phyloP scores from a whole-genome alignment of 2,329 filamentous ascomycete species.

The Domatiomyces globalis region DNA sequence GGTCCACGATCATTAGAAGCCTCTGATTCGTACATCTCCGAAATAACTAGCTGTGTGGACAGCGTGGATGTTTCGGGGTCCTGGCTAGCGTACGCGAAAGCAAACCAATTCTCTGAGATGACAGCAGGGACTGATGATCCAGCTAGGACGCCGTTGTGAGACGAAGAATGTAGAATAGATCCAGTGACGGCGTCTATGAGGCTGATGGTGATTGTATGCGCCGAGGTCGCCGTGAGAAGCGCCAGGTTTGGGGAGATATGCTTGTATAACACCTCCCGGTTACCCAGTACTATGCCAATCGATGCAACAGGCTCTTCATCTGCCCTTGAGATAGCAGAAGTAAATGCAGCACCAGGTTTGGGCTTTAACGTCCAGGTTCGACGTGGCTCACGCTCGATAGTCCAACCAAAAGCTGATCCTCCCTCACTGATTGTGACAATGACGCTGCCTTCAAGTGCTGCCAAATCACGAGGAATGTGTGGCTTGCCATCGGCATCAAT shows the following conservation, averaged over 20 bases:
- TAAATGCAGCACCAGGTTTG: constrained; percentile 51
- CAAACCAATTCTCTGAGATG: constrained; percentile 89
- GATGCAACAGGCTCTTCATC: constrained; percentile 79
- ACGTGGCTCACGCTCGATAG: constrained; percentile 22
- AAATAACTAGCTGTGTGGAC: constrained; percentile 72
- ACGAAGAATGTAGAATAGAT: constrained; percentile 56
- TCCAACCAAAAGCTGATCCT: constrained; percentile 31
- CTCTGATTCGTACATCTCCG: constrained; percentile 81
- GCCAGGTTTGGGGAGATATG: constrained; percentile 82
- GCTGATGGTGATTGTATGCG: constrained; percentile 54
- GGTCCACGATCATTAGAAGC: constrained; percentile 72
- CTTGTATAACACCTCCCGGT: constrained; percentile 92
- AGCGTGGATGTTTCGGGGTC: constrained; percentile 42
- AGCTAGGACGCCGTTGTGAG: constrained; percentile 59
- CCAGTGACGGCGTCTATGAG: constrained; percentile 79
- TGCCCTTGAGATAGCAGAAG: constrained; percentile 53
- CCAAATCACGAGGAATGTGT: constrained; percentile 19
- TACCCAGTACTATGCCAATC: constrained; percentile 82
- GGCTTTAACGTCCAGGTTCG: constrained; percentile 62
- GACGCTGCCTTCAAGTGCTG: constrained; percentile 21
- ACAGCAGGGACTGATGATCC: constrained; percentile 59
- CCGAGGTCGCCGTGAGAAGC: constrained; percentile 56
- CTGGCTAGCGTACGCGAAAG: constrained; percentile 55
- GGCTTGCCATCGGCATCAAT: constrained; percentile 25
- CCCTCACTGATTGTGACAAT: constrained; percentile 30